phyloP scores from a whole-genome alignment of 1,284 basidiomycete genomes.

The Schizopora paradoxa region DNA sequence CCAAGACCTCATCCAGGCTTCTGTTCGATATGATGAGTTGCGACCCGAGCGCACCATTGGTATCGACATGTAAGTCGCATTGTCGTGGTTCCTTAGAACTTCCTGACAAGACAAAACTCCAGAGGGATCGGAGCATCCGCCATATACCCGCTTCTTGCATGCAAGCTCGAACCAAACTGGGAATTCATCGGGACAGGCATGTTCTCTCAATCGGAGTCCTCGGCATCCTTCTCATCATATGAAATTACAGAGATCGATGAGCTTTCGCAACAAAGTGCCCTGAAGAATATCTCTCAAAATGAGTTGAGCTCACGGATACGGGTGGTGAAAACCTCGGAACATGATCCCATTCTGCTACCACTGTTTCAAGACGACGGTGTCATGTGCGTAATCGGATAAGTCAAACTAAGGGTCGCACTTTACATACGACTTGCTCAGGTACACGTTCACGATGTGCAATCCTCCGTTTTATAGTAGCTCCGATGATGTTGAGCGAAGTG shows the following conservation, averaged over 20 bases:
- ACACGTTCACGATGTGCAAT: constrained; percentile 88
- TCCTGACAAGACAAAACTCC: constrained; percentile 26
- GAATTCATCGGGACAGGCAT: constrained; percentile 68
- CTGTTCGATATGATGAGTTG: constrained; percentile 1
- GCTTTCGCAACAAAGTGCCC: constrained; percentile 49
- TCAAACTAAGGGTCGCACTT: too few species aligned
- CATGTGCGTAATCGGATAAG: constrained; percentile 20
- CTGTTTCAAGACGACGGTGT: constrained; percentile 28
- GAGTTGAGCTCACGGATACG: constrained; percentile 44
- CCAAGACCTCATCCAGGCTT: constrained; percentile 47
- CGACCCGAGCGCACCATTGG: constrained; percentile 24
- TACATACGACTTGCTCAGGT: constrained; percentile 27
- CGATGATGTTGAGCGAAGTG: constrained; percentile 61
- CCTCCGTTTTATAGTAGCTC: constrained; percentile 84
- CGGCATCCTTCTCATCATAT: neutral
- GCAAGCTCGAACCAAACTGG: constrained; percentile 50
- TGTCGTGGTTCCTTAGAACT: constrained; percentile 8
- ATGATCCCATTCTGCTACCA: constrained; percentile 46
- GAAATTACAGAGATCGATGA: constrained; percentile 58
- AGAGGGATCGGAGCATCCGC: constrained; percentile 90
- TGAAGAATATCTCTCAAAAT: constrained; percentile 52
- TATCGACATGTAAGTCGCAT: constrained; percentile 39
- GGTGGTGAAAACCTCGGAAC: constrained; percentile 36
- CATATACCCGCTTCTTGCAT: constrained; percentile 83
- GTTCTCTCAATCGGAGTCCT: too few species aligned